These are phyloP conservation scores for Fusarium cyanostomum DNA, from an alignment of 2,329 filamentous ascomycete species.

Conservation along the genomic window DNA sequence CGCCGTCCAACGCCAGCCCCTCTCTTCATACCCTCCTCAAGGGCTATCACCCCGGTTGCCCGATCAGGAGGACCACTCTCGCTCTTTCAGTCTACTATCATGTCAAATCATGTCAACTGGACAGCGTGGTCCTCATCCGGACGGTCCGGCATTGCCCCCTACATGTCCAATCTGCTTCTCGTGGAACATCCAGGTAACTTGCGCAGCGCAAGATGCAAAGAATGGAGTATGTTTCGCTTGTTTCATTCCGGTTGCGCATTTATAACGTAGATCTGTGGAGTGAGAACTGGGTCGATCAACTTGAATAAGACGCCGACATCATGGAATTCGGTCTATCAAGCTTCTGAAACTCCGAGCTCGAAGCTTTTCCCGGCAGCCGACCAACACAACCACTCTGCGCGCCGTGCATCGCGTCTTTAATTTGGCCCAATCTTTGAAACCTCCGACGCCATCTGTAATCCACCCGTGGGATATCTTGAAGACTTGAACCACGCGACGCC, in stretches of 20 bases:
- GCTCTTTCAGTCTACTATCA: slow-evolving; percentile 16
- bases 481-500: slow-evolving; percentile 13
- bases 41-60: slow-evolving; percentile 25
- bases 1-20: slow-evolving; percentile 17
- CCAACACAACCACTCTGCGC: slow-evolving; percentile 22
- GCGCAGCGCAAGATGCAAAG: not conserved
- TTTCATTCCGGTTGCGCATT: not conserved
- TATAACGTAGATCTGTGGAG: not conserved
- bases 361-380: slow-evolving; percentile 14
- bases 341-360: slow-evolving; percentile 17
- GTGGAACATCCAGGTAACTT: not conserved
- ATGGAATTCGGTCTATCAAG: not conserved
- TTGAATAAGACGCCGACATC: not conserved
- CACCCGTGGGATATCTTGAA: slow-evolving; percentile 22
- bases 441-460: slow-evolving; percentile 19
- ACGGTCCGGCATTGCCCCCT: slow-evolving; percentile 33
- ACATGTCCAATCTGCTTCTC: slow-evolving; percentile 14
- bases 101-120: slow-evolving; percentile 35
- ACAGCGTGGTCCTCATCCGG: slow-evolving; percentile 26
- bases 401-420: slow-evolving; percentile 30
- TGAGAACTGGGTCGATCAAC: not conserved
- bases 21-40: slow-evolving; percentile 12
- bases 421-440: slow-evolving; percentile 17
- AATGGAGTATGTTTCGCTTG: not conserved
- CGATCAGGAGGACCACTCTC: slow-evolving; percentile 10